Evolutionary conservation across 768 basidiomycete species (phyloP).

Genomic region (Cyclocybe cylindracea): DNA sequence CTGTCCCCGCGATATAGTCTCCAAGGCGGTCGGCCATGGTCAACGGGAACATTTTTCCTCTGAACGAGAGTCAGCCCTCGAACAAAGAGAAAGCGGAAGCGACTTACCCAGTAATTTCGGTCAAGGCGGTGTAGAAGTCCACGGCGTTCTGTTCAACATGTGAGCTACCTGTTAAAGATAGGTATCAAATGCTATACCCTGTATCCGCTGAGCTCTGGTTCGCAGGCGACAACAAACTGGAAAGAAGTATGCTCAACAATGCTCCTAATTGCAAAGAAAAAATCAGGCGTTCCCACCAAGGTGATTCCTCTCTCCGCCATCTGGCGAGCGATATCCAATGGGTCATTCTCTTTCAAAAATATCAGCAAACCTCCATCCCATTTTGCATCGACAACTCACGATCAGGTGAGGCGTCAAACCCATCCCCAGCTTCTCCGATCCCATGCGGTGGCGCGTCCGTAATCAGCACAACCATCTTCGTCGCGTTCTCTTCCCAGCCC

Average conservation of each 20-base stretch:
- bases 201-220: conserved; percentile 29
- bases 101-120: conserved; percentile 17
- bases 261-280: neutral
- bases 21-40: conserved; percentile 19
- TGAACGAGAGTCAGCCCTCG: neutral
- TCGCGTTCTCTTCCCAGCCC: conserved; percentile 46
- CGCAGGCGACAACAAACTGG: conserved; percentile 58
- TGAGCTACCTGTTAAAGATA: neutral
- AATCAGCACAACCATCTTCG: conserved; percentile 53
- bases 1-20: conserved; percentile 22
- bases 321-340: conserved; percentile 22
- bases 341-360: conserved; percentile 20
- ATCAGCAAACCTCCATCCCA: neutral
- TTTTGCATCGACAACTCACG: conserved; percentile 12
- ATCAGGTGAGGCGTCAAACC: conserved; percentile 22
- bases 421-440: conserved; percentile 52
- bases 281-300: conserved; percentile 33
- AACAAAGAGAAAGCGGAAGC: neutral
- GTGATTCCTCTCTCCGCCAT: conserved; percentile 54
- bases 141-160: conserved; percentile 15
- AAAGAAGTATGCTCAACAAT: neutral
- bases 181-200: neutral
- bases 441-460: conserved; percentile 64
- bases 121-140: conserved; percentile 24
- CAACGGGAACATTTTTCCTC: conserved; percentile 25